phyloP scores from a whole-genome alignment of 2,329 filamentous ascomycete genomes.

The Penicillium sp. region DNA sequence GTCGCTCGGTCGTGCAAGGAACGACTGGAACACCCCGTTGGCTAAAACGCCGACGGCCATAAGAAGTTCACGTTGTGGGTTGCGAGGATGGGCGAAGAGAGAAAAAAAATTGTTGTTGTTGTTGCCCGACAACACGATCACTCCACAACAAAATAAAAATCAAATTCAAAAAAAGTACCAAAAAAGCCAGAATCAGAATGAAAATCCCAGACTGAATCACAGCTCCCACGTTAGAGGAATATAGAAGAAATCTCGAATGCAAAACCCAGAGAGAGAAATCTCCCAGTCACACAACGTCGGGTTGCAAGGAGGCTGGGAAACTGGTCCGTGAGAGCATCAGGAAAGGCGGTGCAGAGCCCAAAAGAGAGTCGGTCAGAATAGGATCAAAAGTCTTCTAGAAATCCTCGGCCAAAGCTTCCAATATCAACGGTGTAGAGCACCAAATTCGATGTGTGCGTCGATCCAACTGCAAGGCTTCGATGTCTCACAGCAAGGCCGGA shows the following conservation, averaged over 20 bases:
- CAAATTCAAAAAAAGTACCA: too few relatives aligned
- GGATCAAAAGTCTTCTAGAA: neutral
- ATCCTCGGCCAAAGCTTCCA: neutral
- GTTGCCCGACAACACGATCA: neutral
- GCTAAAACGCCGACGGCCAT: constrained; percentile 34
- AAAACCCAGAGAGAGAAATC: neutral
- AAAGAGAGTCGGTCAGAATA: constrained; percentile 16
- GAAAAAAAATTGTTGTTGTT: constrained; percentile 1
- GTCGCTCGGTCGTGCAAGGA: constrained; percentile 28
- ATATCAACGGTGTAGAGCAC: too few relatives aligned
- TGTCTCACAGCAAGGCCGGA: constrained; percentile 15
- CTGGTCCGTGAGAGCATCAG: constrained; percentile 16
- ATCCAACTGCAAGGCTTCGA: constrained; percentile 23
- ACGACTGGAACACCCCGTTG: constrained; percentile 34
- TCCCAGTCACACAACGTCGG: constrained; percentile 22
- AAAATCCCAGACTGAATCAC: too few relatives aligned
- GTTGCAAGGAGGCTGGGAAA: constrained; percentile 24
- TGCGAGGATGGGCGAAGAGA: constrained; percentile 1
- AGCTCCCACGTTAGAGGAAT: too few relatives aligned
- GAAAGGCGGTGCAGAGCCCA: constrained; percentile 15
- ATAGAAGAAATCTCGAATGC: too few relatives aligned
- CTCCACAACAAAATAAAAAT: too few relatives aligned
- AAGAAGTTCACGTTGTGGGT: constrained; percentile 23
- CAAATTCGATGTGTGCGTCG: constrained; percentile 14
- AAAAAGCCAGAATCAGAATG: too few relatives aligned